Percentiles rank a stretch among this genome's conserved stretches.
Conservation (phyloP, 495 filamentous ascomycete genomes). For the Lasiosphaeria ovina region DNA sequence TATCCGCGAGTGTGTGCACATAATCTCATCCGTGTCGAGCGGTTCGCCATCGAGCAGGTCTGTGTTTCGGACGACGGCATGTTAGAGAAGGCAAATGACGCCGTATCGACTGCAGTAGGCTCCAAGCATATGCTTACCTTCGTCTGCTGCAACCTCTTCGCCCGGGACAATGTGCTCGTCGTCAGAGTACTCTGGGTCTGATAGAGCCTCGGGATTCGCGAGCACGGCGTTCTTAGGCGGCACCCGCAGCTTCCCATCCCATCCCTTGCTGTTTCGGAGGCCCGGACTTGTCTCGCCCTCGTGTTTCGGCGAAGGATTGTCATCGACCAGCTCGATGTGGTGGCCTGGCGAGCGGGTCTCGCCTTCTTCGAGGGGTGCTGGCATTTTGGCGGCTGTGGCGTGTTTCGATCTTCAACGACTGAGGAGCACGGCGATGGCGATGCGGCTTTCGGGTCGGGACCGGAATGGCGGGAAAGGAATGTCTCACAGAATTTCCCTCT, state of each 20-base stretch:
- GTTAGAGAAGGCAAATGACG: background rate
- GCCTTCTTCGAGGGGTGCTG: constrained; percentile 35
- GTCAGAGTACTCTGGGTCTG: constrained; percentile 82
- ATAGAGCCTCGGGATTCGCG: constrained; percentile 73
- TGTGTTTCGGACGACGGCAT: constrained; percentile 17
- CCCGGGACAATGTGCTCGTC: constrained; percentile 70
- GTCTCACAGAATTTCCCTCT: too few relatives aligned
- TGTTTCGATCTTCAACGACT: background rate
- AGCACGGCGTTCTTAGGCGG: constrained; percentile 57
- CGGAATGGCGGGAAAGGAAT: too few relatives aligned
- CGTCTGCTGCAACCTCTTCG: constrained; percentile 76
- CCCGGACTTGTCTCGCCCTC: constrained; percentile 44
- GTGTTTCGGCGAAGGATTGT: constrained; percentile 36
- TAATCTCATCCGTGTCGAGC: constrained; percentile 70
- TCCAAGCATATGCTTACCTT: constrained; percentile 52
- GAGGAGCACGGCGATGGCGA: too few relatives aligned
- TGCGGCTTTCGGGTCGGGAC: too few relatives aligned
- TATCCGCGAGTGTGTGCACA: constrained; percentile 83
- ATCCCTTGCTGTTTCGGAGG: constrained; percentile 68
- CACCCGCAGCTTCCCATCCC: constrained; percentile 87
- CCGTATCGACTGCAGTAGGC: background rate
- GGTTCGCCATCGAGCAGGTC: constrained; percentile 56
- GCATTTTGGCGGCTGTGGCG: constrained; percentile 27
- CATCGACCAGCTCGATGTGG: constrained; percentile 45
- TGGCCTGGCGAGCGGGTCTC: constrained; percentile 28